Evolutionary conservation across 1,284 basidiomycete genomes (phyloP).

Genomic region (Exobasidium rhododendri): DNA sequence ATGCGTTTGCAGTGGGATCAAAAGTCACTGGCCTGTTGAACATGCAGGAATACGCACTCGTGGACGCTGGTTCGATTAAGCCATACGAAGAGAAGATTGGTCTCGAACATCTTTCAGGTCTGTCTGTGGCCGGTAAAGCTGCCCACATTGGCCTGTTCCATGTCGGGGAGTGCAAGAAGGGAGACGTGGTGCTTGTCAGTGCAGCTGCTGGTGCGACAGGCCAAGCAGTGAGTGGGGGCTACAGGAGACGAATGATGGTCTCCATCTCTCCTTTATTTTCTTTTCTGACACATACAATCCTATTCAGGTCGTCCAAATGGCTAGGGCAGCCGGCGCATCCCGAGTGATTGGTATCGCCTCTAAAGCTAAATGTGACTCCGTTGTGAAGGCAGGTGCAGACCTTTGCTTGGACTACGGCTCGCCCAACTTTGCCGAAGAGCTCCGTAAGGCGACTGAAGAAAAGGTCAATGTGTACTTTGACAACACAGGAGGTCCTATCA

Average conservation of each 20-base stretch:
- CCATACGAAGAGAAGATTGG: conserved; percentile 4
- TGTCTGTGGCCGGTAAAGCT: conserved; percentile 11
- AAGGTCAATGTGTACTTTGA: conserved; percentile 19
- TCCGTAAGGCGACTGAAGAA: conserved; percentile 14
- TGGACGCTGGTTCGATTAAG: neutral
- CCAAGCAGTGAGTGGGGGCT: neutral
- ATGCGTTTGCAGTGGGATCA: neutral
- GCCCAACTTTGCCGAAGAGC: conserved; percentile 2
- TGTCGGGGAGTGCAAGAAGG: conserved; percentile 13
- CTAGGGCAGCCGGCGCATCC: conserved; percentile 7
- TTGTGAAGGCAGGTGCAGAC: conserved; percentile 16
- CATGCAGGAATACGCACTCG: neutral
- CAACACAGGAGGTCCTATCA: conserved; percentile 16
- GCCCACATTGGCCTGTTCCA: conserved; percentile 15
- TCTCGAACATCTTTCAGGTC: conserved; percentile 9
- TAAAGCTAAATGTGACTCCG: conserved; percentile 9
- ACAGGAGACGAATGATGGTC: too few species aligned
- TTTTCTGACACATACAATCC: too few species aligned
- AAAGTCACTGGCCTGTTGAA: conserved; percentile 1
- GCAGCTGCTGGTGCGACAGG: conserved; percentile 19
- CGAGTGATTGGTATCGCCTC: conserved; percentile 12
- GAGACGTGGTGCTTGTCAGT: conserved; percentile 17
- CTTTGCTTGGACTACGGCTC: conserved; percentile 15
- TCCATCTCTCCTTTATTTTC: too few species aligned
- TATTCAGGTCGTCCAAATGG: conserved; percentile 11